These are phyloP conservation scores for Arctium lappa DNA, from an alignment of 129 eudicot genomes.

Conservation along the genomic window DNA sequence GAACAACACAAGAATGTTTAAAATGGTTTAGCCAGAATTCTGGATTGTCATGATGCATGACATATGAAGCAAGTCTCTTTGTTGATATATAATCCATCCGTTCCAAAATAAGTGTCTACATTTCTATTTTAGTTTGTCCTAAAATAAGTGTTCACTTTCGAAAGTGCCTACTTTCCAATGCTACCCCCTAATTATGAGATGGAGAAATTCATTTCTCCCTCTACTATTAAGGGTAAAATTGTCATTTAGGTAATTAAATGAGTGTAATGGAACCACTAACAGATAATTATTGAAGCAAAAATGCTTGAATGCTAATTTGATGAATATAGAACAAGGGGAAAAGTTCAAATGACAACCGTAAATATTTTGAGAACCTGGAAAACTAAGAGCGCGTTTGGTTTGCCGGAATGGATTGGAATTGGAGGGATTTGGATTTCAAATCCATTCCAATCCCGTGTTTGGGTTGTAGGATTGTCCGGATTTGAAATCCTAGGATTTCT, in stretches of 20 bases:
- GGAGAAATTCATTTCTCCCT: neutral
- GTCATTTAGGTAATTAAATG: too few species aligned
- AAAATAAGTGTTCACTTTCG: too few species aligned
- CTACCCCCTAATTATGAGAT: neutral
- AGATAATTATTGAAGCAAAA: neutral
- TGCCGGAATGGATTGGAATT: too few species aligned
- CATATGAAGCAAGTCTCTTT: neutral
- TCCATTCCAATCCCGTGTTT: too few species aligned
- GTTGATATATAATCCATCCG: neutral
- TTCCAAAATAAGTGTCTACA: too few species aligned
- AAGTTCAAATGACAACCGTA: neutral
- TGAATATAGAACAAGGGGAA: neutral
- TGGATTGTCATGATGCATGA: neutral
- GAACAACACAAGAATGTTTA: conserved; percentile 16
- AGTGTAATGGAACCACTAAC: neutral
- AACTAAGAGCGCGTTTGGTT: too few species aligned
- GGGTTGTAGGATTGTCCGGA: too few species aligned
- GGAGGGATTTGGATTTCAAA: too few species aligned
- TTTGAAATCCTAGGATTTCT: too few species aligned
- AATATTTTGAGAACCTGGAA: neutral
- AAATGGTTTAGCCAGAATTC: neutral
- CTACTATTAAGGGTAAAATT: neutral
- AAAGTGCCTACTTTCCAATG: neutral
- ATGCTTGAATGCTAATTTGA: neutral
- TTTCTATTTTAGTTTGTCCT: too few species aligned